phyloP scores from a whole-genome alignment of 108 stramenopile genomes.

The Pseudonitzschia delicatissima region DNA sequence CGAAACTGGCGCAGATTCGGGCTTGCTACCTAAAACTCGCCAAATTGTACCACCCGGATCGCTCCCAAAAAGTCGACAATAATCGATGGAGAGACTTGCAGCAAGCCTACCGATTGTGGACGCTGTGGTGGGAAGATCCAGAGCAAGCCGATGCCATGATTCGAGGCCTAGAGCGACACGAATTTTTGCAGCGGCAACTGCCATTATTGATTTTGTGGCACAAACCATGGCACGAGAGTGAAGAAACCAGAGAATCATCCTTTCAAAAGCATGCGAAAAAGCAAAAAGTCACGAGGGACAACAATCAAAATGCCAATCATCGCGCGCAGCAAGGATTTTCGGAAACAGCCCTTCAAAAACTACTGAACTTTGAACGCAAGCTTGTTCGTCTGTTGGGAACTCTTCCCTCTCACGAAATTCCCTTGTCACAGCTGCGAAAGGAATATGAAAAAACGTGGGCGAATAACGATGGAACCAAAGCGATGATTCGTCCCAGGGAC shows the following conservation, averaged over 20 bases:
- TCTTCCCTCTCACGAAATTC: not conserved
- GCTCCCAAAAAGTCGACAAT: not conserved
- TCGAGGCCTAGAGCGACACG: slow-evolving; percentile 13
- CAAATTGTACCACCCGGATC: slow-evolving; percentile 27
- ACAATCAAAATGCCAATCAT: not conserved
- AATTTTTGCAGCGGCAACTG: not conserved
- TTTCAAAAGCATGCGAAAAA: not conserved
- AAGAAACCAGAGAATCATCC: not conserved
- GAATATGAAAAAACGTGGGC: slow-evolving; percentile 28
- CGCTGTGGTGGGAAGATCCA: slow-evolving; percentile 26
- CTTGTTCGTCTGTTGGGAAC: slow-evolving; percentile 13
- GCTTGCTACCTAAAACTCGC: slow-evolving; percentile 2
- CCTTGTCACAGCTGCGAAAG: slow-evolving; percentile 28
- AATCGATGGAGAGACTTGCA: slow-evolving; percentile 23
- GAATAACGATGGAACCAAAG: not conserved
- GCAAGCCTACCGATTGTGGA: slow-evolving; percentile 17
- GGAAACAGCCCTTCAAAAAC: too few species aligned
- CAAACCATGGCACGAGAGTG: slow-evolving; percentile 11
- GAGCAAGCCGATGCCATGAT: slow-evolving; percentile 14
- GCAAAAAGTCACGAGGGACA: not conserved
- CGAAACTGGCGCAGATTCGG: slow-evolving; percentile 6
- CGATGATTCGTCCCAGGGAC: slow-evolving; percentile 3
- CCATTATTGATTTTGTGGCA: slow-evolving; percentile 6
- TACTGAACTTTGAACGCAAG: slow-evolving; percentile 16
- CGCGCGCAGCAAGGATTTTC: not conserved